A percentile compares a stretch with the other conserved stretches of the same genome.
These are phyloP conservation scores for Dendrobium catenatum DNA, from an alignment of 106 monocot genomes.

Conservation along the genomic window DNA sequence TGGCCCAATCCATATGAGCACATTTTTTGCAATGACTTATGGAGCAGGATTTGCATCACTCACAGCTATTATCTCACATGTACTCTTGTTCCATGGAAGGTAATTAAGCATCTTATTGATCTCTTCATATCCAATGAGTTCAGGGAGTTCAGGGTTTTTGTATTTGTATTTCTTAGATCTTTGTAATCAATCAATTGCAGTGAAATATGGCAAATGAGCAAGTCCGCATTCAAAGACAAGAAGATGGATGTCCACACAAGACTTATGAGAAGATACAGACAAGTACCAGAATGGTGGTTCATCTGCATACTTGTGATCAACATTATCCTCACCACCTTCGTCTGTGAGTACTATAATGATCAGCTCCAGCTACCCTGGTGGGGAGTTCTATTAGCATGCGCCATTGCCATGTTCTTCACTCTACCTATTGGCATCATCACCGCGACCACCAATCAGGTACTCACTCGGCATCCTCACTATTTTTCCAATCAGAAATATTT, in stretches of 20 bases:
- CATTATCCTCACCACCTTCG: slow-evolving; percentile 57
- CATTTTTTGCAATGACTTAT: slow-evolving; percentile 70
- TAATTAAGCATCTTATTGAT: slow-evolving; percentile 9
- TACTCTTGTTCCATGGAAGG: slow-evolving; percentile 84
- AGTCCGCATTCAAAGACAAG: slow-evolving; percentile 65
- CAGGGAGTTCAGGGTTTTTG: background rate
- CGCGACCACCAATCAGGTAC: slow-evolving; percentile 22
- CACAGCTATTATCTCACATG: slow-evolving; percentile 62
- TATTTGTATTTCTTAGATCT: background rate
- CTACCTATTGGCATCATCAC: slow-evolving; percentile 27
- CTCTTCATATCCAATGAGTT: background rate
- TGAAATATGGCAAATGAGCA: slow-evolving; percentile 75
- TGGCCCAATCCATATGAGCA: slow-evolving; percentile 68
- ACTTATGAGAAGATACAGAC: slow-evolving; percentile 77
- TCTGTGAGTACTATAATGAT: slow-evolving; percentile 73
- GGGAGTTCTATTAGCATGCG: slow-evolving; percentile 62
- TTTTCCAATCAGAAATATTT: background rate
- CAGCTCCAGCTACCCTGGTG: slow-evolving; percentile 95
- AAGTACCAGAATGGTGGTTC: slow-evolving; percentile 94
- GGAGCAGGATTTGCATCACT: slow-evolving; percentile 82
- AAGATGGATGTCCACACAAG: slow-evolving; percentile 84
- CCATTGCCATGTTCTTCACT: slow-evolving; percentile 19
- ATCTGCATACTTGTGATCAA: slow-evolving; percentile 58
- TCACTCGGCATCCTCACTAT: background rate
- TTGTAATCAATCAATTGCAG: slow-evolving; percentile 8